Conservation (phyloP, 2,329 filamentous ascomycete species). For the Thermothelomyces thermophilus region DNA sequence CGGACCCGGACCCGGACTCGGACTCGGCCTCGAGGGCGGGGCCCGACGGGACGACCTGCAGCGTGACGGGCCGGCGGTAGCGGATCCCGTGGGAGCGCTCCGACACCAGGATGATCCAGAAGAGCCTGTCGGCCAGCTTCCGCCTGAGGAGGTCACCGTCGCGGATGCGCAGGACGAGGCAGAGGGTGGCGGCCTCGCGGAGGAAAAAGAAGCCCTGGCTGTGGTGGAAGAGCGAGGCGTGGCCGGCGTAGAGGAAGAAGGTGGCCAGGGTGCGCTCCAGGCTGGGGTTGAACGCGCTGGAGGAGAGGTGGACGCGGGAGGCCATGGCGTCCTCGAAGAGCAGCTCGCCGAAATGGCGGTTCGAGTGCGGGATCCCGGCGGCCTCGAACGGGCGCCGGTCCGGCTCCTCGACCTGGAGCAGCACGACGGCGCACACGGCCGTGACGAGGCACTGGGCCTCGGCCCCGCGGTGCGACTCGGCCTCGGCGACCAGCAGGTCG, state of each 20-base stretch:
- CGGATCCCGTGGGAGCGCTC: constrained; percentile 8
- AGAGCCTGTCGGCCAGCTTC: constrained; percentile 1
- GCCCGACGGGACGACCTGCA: not conserved
- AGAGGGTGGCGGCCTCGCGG: constrained; percentile 1
- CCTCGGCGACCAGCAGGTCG: not conserved
- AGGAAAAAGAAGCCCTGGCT: constrained; percentile 7
- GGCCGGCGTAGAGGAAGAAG: constrained; percentile 10
- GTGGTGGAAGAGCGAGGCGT: constrained; percentile 8
- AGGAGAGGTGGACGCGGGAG: not conserved
- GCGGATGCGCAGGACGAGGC: constrained; percentile 2
- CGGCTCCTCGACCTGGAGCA: constrained; percentile 6
- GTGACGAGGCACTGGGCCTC: constrained; percentile 1
- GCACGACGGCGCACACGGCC: constrained; percentile 3
- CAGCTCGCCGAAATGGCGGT: not conserved
- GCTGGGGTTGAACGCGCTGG: not conserved
- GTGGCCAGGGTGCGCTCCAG: constrained; percentile 4
- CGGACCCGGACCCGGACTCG: not conserved
- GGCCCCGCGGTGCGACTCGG: not conserved
- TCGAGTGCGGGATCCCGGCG: constrained; percentile 2
- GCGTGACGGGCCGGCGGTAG: constrained; percentile 4
- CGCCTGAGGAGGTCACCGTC: not conserved
- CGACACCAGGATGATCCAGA: constrained; percentile 6
- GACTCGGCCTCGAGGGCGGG: not conserved
- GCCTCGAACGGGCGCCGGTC: not conserved
- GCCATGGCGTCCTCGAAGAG: constrained; percentile 5